Percentiles rank a stretch among this genome's conserved stretches.
These are phyloP conservation scores for Crotalaria pallida DNA, from an alignment of 306 rosid species.

Conservation along the genomic window DNA sequence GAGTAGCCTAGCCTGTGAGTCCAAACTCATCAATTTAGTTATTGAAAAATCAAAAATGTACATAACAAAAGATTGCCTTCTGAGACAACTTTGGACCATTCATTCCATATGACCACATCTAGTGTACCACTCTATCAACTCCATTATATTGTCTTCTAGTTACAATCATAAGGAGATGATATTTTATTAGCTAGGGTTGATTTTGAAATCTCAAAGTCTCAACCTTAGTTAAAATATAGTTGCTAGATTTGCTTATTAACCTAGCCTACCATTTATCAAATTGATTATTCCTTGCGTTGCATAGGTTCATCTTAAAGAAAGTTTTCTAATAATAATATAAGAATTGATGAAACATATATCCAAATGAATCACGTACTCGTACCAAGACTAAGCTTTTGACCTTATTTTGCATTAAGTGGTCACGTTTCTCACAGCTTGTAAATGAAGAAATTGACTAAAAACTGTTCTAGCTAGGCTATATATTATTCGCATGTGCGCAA, in stretches of 20 bases:
- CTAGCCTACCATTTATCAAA: too few relatives aligned
- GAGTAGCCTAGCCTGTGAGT: neutral
- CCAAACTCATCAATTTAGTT: slow-evolving; percentile 13
- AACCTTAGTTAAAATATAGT: too few relatives aligned
- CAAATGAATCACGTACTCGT: too few relatives aligned
- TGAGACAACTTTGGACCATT: neutral
- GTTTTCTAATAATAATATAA: too few relatives aligned
- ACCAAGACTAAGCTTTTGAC: neutral
- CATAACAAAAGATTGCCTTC: neutral
- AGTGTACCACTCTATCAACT: neutral
- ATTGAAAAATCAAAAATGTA: slow-evolving; percentile 6
- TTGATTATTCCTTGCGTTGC: too few relatives aligned
- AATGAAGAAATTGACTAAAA: slow-evolving; percentile 26
- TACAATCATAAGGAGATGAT: slow-evolving; percentile 12
- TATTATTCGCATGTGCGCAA: slow-evolving; percentile 21
- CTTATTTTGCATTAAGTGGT: neutral
- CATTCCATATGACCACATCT: neutral
- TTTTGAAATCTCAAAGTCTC: neutral
- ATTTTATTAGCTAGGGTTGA: neutral
- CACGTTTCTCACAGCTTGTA: slow-evolving; percentile 17
- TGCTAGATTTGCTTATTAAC: too few relatives aligned
- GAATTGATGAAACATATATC: too few relatives aligned
- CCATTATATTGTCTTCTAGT: neutral
- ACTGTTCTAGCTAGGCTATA: neutral
- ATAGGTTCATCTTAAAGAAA: too few relatives aligned